Evolutionary conservation across 2,329 filamentous ascomycete genomes (phyloP).

Genomic region (Hymenoscyphus fructigenus): DNA sequence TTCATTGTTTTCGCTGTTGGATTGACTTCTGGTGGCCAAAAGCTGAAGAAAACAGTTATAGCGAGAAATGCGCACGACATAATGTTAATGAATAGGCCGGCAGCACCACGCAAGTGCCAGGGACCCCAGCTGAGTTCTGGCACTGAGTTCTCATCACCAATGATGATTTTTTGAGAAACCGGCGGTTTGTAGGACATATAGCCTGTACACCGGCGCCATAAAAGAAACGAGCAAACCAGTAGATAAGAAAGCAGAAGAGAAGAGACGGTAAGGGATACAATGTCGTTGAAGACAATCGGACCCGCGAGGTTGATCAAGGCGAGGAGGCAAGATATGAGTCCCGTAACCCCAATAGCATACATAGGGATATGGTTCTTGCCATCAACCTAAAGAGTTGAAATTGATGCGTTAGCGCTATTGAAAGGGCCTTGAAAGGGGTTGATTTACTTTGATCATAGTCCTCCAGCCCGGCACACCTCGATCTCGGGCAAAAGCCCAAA

Average conservation of each 20-base stretch:
- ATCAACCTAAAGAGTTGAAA: slow-evolving; percentile 8
- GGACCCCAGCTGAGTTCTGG: slow-evolving; percentile 6
- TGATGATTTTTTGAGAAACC: slow-evolving; percentile 1
- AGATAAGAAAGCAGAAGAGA: slow-evolving; percentile 13
- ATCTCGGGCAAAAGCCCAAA: slow-evolving; percentile 46
- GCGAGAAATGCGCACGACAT: slow-evolving; percentile 4
- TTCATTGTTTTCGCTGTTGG: slow-evolving; percentile 3
- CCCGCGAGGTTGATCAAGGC: slow-evolving; percentile 18
- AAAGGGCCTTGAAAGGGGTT: not conserved
- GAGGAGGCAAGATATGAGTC: slow-evolving; percentile 11
- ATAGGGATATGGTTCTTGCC: slow-evolving; percentile 10
- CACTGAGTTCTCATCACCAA: not conserved
- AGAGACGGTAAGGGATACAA: slow-evolving; percentile 12
- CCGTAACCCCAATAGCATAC: slow-evolving; percentile 2
- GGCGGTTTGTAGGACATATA: slow-evolving; percentile 5
- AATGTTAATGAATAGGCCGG: not conserved
- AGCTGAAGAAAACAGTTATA: slow-evolving; percentile 8
- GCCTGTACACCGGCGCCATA: slow-evolving; percentile 28
- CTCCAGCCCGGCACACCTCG: slow-evolving; percentile 28
- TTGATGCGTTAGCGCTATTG: not conserved
- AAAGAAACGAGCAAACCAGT: slow-evolving; percentile 27
- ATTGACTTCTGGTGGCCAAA: slow-evolving; percentile 3
- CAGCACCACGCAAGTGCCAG: slow-evolving; percentile 1
- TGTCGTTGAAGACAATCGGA: slow-evolving; percentile 16
- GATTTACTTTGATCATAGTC: slow-evolving; percentile 9